A percentile compares a stretch with the other conserved stretches of the same genome.
Evolutionary conservation across 177 flowering plant species (phyloP).

Genomic region (Vitis hybrid): DNA sequence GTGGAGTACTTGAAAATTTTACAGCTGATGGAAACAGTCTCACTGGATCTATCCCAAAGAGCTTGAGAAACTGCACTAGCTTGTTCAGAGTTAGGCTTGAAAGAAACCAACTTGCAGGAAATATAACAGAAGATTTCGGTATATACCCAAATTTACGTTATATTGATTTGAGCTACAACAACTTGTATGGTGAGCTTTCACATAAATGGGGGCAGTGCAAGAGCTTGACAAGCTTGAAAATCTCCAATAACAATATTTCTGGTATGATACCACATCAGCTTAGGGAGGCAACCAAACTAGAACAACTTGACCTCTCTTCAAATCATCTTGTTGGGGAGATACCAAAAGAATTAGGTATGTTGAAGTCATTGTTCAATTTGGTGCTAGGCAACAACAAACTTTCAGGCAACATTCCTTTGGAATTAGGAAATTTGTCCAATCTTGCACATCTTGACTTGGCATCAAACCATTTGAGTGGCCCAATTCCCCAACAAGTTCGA

Average conservation of each 20-base stretch:
- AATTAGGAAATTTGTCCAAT: slow-evolving; percentile 8
- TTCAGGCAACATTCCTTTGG: slow-evolving; percentile 15
- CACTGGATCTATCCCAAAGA: too few relatives aligned
- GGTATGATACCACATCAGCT: slow-evolving; percentile 22
- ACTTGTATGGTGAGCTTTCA: too few relatives aligned
- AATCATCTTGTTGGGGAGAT: slow-evolving; percentile 11
- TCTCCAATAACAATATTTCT: slow-evolving; percentile 9
- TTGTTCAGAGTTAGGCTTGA: too few relatives aligned
- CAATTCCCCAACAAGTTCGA: slow-evolving; percentile 3
- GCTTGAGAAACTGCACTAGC: too few relatives aligned
- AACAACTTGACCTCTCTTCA: slow-evolving; percentile 9
- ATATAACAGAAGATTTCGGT: too few relatives aligned
- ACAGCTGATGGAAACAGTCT: too few relatives aligned
- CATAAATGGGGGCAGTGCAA: too few relatives aligned
- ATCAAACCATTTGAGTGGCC: slow-evolving; percentile 8
- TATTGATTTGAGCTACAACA: too few relatives aligned
- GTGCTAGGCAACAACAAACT: slow-evolving; percentile 14
- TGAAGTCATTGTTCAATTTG: slow-evolving; percentile 10
- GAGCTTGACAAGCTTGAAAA: slow-evolving; percentile 2
- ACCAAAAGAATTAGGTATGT: slow-evolving; percentile 8
- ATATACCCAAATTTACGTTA: too few relatives aligned
- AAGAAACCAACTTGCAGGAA: too few relatives aligned
- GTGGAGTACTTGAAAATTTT: too few relatives aligned
- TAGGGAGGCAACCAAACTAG: background rate
- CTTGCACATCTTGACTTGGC: slow-evolving; percentile 15